Conservation (phyloP, 441 rosid species). For the Erodium moschatum region DNA sequence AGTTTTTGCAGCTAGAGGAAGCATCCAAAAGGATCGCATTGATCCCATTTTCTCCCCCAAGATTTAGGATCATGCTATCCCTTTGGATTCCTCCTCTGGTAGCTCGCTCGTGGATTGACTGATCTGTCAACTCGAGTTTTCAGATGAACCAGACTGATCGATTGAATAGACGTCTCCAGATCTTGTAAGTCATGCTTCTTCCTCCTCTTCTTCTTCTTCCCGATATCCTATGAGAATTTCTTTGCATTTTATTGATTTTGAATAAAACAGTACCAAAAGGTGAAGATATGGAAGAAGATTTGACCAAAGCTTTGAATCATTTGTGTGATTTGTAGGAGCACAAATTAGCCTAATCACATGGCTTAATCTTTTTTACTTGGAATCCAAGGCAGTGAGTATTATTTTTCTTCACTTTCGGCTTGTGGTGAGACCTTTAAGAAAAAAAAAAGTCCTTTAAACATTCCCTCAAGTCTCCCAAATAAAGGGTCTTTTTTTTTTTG, state of each 20-base stretch:
- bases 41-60: constrained; percentile 34
- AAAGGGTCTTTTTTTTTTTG: no score
- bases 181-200: not conserved
- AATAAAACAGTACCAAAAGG: no score
- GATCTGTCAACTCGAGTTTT: not conserved
- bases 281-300: no score
- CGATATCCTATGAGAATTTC: no score
- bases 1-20: constrained; percentile 53
- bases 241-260: no score
- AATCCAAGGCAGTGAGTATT: not conserved
- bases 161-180: not conserved
- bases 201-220: no score
- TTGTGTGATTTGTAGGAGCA: no score
- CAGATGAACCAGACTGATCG: no score
- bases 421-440: no score
- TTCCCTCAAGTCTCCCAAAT: no score
- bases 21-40: constrained; percentile 99
- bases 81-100: not conserved
- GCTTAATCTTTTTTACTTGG: not conserved
- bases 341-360: not conserved
- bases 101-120: not conserved
- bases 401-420: not conserved
- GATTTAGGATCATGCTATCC: not conserved
- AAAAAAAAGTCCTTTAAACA: no score
- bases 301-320: no score